phyloP scores from a whole-genome alignment of 73 alveolate genomes.

The Stentor roeselii region DNA sequence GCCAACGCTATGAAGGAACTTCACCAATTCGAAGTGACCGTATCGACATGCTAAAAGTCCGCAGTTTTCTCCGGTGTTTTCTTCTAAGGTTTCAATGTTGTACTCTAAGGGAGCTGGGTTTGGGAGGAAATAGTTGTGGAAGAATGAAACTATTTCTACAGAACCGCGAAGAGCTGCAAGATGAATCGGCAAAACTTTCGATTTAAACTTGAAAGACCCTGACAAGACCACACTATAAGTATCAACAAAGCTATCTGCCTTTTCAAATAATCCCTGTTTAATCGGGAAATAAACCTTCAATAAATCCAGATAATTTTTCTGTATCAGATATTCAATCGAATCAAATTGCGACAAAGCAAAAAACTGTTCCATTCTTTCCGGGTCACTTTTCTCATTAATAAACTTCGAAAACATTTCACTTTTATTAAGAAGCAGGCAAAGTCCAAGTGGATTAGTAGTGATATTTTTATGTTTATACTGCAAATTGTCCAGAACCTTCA shows the following conservation, averaged over 20 bases:
- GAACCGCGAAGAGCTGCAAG: background rate
- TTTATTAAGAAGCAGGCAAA: background rate
- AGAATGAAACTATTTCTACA: background rate
- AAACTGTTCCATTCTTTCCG: background rate
- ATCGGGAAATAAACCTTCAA: background rate
- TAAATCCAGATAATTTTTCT: background rate
- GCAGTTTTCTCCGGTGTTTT: background rate
- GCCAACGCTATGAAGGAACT: background rate
- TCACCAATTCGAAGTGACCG: background rate
- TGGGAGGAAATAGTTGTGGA: background rate
- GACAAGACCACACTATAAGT: background rate
- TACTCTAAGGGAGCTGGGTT: background rate
- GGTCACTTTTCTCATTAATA: background rate
- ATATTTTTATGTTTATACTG: background rate
- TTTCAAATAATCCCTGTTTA: too few species aligned
- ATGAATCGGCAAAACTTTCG: background rate
- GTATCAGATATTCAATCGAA: background rate
- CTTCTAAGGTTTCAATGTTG: background rate
- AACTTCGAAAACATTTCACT: background rate
- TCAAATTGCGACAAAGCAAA: background rate
- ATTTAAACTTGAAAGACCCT: background rate
- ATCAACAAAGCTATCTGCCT: background rate
- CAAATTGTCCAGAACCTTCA: background rate
- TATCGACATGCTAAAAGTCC: background rate
- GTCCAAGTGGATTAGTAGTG: background rate